Conservation (phyloP, 2,329 filamentous ascomycete species). For the Colletotrichum cordylinicola region DNA sequence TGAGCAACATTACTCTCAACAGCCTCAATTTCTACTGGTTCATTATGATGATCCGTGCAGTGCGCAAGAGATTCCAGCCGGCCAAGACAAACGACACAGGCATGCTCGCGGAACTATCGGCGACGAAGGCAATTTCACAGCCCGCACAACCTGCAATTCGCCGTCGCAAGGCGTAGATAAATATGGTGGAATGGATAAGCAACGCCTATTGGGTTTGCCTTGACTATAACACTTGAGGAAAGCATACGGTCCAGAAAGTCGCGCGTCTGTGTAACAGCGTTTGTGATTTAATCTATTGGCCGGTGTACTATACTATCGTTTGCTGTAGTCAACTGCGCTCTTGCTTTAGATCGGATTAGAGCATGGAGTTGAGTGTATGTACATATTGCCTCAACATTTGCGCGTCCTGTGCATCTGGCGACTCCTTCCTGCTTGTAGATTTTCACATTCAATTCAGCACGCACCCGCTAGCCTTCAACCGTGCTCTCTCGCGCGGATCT, state of each 20-base stretch:
- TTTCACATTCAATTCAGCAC: background rate
- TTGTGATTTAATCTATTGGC: background rate
- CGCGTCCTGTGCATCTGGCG: background rate
- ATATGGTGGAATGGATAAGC: background rate
- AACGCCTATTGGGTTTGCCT: background rate
- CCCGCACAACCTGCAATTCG: constrained; percentile 24
- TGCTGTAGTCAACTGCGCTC: background rate
- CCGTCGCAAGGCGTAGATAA: constrained; percentile 36
- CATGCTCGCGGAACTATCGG: constrained; percentile 27
- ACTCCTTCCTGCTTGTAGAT: background rate
- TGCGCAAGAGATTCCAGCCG: constrained; percentile 71
- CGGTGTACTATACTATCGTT: background rate
- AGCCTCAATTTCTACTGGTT: constrained; percentile 87
- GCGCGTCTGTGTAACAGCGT: background rate
- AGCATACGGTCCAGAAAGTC: background rate
- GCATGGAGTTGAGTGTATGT: background rate
- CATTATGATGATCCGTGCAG: constrained; percentile 82
- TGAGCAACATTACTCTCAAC: constrained; percentile 75
- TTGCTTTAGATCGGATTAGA: background rate
- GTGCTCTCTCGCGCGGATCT: background rate
- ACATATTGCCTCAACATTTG: background rate
- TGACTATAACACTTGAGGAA: background rate
- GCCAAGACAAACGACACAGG: constrained; percentile 20
- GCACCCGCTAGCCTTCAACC: background rate
- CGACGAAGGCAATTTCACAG: constrained; percentile 34